Evolutionary conservation across 2,329 filamentous ascomycete species (phyloP).

Genomic region (Dothistroma pini): DNA sequence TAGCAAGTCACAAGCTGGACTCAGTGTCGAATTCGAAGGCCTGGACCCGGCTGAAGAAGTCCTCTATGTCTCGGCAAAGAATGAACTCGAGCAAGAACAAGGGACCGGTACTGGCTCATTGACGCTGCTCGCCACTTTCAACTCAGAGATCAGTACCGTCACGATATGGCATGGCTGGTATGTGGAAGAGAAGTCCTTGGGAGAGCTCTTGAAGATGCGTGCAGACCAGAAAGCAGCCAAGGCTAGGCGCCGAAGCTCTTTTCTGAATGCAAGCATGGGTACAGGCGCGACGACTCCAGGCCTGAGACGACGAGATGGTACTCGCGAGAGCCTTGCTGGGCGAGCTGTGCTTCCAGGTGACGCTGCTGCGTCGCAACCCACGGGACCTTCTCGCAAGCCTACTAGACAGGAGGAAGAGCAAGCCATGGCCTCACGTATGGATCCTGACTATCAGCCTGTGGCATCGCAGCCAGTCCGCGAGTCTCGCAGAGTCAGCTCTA

Average conservation of each 20-base stretch:
- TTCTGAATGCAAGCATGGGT: constrained; percentile 52
- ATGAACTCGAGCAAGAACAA: constrained; percentile 50
- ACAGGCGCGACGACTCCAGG: constrained; percentile 76
- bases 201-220: constrained; percentile 40
- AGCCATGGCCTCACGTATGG: constrained; percentile 48
- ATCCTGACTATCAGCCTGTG: constrained; percentile 45
- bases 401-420: constrained; percentile 41
- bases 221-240: constrained; percentile 40
- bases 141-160: constrained; percentile 70
- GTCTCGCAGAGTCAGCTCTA: constrained; percentile 83
- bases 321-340: constrained; percentile 73
- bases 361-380: constrained; percentile 16
- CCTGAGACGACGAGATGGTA: constrained; percentile 55
- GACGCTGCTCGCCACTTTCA: constrained; percentile 75
- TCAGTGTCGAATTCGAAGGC: constrained; percentile 53
- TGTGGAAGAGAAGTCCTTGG: constrained; percentile 60
- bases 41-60: constrained; percentile 78
- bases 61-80: constrained; percentile 70
- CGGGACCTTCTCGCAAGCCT: constrained; percentile 25
- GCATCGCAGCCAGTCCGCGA: constrained; percentile 50
- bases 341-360: constrained; percentile 36
- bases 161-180: constrained; percentile 84
- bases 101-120: constrained; percentile 47
- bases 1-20: constrained; percentile 17
- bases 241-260: constrained; percentile 62